Conservation (phyloP, 164 flowering plant species). For the Dillenia suffruticosa region DNA sequence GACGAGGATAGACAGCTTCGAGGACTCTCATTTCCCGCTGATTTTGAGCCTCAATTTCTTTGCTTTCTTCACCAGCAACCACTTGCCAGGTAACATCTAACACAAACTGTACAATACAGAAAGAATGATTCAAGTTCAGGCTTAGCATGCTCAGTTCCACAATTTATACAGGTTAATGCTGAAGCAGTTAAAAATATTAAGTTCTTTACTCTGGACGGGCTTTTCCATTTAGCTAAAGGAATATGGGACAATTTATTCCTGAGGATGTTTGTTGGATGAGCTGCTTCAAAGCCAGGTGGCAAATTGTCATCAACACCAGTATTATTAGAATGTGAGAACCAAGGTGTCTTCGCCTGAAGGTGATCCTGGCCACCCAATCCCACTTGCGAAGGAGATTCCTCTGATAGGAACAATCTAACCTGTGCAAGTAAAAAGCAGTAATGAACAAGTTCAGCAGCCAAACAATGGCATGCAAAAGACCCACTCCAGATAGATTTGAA, state of each 20-base stretch:
- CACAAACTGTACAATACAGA: conserved; percentile 40
- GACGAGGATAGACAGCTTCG: conserved; percentile 91
- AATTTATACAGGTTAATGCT: too few species aligned
- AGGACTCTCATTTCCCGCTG: conserved; percentile 76
- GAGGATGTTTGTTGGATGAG: conserved; percentile 31
- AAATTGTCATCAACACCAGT: conserved; percentile 48
- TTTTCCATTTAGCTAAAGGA: conserved; percentile 59
- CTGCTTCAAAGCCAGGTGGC: conserved; percentile 92
- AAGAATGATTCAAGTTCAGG: conserved; percentile 1
- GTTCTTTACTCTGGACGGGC: conserved; percentile 63
- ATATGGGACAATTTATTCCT: conserved; percentile 49
- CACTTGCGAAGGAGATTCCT: conserved; percentile 82
- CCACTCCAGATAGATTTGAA: too few species aligned
- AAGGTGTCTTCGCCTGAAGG: conserved; percentile 79
- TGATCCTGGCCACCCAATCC: conserved; percentile 75
- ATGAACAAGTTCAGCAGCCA: too few species aligned
- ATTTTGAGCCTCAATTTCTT: conserved; percentile 55
- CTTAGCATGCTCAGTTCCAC: too few species aligned
- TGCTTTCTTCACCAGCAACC: conserved; percentile 88
- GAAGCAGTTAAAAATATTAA: too few species aligned
- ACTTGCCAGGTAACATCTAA: conserved; percentile 68
- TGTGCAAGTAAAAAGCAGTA: conserved; percentile 16
- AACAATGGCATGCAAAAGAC: too few species aligned
- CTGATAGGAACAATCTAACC: conserved; percentile 78
- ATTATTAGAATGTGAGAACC: conserved; percentile 45